Conservation (phyloP, 176 grass and related monocot genomes). For the Avena eriantha region DNA sequence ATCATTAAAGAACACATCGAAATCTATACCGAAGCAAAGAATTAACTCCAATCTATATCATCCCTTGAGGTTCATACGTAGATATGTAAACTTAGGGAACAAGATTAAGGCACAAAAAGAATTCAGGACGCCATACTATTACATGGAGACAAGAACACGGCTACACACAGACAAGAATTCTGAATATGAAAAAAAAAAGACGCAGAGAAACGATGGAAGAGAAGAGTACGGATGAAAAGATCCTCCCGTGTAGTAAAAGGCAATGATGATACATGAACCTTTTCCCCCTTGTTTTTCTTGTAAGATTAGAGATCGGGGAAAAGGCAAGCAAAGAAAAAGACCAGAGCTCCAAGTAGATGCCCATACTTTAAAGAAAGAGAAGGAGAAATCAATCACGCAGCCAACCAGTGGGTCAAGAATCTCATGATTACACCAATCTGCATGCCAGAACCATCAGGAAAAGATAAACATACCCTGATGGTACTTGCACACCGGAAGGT, state of each 20-base stretch:
- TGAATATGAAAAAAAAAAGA: not conserved
- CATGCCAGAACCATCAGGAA: slow-evolving; percentile 42
- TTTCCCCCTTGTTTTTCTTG: slow-evolving; percentile 4
- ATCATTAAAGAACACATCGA: not conserved
- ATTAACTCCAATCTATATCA: not conserved
- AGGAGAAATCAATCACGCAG: not conserved
- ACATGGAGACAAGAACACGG: not conserved
- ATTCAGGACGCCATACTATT: not conserved
- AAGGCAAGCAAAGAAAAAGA: not conserved
- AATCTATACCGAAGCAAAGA: not conserved
- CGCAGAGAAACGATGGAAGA: not conserved
- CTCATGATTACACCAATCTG: slow-evolving; percentile 59
- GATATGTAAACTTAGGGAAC: slow-evolving; percentile 6
- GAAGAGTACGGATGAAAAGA: slow-evolving; percentile 25
- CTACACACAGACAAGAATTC: not conserved
- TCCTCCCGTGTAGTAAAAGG: slow-evolving; percentile 38
- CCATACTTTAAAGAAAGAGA: slow-evolving; percentile 38
- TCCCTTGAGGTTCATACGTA: not conserved
- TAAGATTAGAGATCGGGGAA: slow-evolving; percentile 31
- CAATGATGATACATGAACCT: slow-evolving; percentile 21
- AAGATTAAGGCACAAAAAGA: not conserved
- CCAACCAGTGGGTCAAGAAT: slow-evolving; percentile 28
- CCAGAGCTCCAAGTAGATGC: slow-evolving; percentile 21
- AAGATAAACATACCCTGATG: slow-evolving; percentile 36
- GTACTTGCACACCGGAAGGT: not conserved